These are phyloP conservation scores for Stemphylium beticola DNA, from an alignment of 2,329 filamentous ascomycete species.

Conservation along the genomic window DNA sequence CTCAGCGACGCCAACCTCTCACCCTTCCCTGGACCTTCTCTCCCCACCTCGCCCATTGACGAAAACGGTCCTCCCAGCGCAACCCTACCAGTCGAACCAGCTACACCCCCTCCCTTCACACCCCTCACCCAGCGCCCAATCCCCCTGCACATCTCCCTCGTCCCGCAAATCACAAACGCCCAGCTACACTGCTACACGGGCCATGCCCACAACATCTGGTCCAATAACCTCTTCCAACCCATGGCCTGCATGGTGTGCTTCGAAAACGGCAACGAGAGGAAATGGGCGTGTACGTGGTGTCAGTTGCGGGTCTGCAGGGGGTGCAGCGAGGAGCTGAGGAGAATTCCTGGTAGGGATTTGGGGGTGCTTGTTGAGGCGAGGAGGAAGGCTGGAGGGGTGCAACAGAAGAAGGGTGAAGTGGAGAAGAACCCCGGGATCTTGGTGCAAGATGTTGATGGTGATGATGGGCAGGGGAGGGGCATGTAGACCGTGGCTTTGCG, in stretches of 20 bases:
- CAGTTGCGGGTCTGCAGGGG: conserved; percentile 42
- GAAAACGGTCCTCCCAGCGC: background rate
- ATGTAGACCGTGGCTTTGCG: background rate
- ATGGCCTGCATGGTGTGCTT: conserved; percentile 48
- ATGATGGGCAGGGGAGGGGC: background rate
- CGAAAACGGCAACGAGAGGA: conserved; percentile 28
- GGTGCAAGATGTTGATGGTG: conserved; percentile 13
- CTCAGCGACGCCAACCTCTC: background rate
- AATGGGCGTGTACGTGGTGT: conserved; percentile 48
- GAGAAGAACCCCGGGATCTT: background rate
- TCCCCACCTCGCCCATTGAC: conserved; percentile 11
- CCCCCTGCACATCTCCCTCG: conserved; percentile 17
- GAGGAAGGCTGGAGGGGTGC: conserved; percentile 4
- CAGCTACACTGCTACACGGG: conserved; percentile 43
- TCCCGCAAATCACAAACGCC: conserved; percentile 36
- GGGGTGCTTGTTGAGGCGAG: conserved; percentile 22
- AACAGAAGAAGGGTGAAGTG: background rate
- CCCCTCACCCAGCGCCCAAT: conserved; percentile 30
- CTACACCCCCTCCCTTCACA: conserved; percentile 18
- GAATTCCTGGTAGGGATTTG: conserved; percentile 28
- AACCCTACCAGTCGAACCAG: background rate
- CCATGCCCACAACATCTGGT: conserved; percentile 37
- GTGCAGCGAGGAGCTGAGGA: conserved; percentile 36
- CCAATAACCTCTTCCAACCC: conserved; percentile 41
- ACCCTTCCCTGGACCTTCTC: conserved; percentile 12